Evolutionary conservation across 768 basidiomycete species (phyloP), one percentile per base, ranked within the genome.

Genomic region (Termitomyces sp.): DNA sequence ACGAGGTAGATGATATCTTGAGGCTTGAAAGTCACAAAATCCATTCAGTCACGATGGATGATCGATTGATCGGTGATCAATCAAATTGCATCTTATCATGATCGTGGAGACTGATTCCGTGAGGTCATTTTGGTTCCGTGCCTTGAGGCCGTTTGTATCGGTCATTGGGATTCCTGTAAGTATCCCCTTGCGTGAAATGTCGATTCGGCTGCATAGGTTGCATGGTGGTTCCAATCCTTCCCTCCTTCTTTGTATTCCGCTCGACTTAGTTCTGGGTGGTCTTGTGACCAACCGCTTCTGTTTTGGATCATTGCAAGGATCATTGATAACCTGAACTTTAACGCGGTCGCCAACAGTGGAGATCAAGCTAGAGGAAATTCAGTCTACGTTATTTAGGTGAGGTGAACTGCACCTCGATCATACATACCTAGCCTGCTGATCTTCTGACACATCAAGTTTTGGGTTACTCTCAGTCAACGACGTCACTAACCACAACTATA

Each of bases 201-300:
- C 45, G 45, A 50, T 51, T 53, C 4, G 51, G 18, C 32, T n/a
- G n/a, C n/a, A n/a, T n/a, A n/a, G n/a, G n/a, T n/a, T n/a, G n/a
- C n/a, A n/a, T n/a, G n/a, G 33, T 24, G 47, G n/a, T 34, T 22
- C 26, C 22, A 3, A 16, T 57, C 36, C 26, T 32, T 40, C 7
- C 42, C 37, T 43, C 20, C 33, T n/a, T 22, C 39, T 43, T 30
- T 24, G 46, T 37, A 26, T 13, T 40, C 45, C 48, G 32, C 37
- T 34, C 22, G 5, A 51, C 39, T 22, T 51, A 27, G n/a, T 26
- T 39, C 30, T 20, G 27, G n/a, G 22, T 56, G 10, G 9, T 36
- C 55, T 26, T 34, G 37, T 48, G 54, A 56, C 49, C 37, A 36
- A n/a, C n/a, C n/a, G n/a, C n/a, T n/a, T n/a, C n/a, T n/a, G n/a